phyloP scores from a whole-genome alignment of 2,329 filamentous ascomycete species.

The Phaeomoniella chlamydospora region DNA sequence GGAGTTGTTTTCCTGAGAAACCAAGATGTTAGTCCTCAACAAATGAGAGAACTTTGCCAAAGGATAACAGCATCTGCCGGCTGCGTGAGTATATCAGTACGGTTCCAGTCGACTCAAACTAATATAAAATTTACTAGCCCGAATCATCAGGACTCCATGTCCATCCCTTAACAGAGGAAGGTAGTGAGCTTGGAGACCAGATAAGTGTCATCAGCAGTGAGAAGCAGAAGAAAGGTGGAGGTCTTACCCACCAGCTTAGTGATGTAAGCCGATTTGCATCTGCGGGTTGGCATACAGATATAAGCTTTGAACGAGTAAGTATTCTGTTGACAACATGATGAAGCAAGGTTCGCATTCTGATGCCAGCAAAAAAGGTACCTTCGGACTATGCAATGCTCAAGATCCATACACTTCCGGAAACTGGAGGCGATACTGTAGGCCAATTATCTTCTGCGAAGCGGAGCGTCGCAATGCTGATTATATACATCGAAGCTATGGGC shows the following conservation, averaged over 20 bases:
- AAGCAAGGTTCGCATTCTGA: too few relatives aligned
- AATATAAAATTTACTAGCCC: slow-evolving; percentile 17
- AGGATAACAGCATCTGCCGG: slow-evolving; percentile 29
- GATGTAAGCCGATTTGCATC: slow-evolving; percentile 1
- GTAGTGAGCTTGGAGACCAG: slow-evolving; percentile 38
- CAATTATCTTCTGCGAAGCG: background rate
- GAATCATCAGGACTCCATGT: slow-evolving; percentile 36
- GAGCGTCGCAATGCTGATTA: background rate
- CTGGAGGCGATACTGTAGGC: slow-evolving; percentile 28
- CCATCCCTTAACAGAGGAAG: slow-evolving; percentile 39
- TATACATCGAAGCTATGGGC: slow-evolving; percentile 28
- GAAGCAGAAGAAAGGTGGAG: slow-evolving; percentile 33
- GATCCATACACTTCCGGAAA: slow-evolving; percentile 30
- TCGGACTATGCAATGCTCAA: slow-evolving; percentile 40
- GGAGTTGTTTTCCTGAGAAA: slow-evolving; percentile 37
- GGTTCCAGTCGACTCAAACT: background rate
- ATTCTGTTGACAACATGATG: too few relatives aligned
- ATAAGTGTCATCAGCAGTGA: slow-evolving; percentile 42
- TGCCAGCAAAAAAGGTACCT: slow-evolving; percentile 28
- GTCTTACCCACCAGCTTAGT: background rate
- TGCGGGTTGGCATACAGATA: slow-evolving; percentile 38
- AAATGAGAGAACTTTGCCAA: slow-evolving; percentile 32
- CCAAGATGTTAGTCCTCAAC: slow-evolving; percentile 29
- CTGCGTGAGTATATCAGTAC: slow-evolving; percentile 14
- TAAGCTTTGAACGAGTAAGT: slow-evolving; percentile 32